These are phyloP conservation scores for Exophiala oligosperma DNA, from an alignment of 2,329 filamentous ascomycete genomes.

Conservation along the genomic window DNA sequence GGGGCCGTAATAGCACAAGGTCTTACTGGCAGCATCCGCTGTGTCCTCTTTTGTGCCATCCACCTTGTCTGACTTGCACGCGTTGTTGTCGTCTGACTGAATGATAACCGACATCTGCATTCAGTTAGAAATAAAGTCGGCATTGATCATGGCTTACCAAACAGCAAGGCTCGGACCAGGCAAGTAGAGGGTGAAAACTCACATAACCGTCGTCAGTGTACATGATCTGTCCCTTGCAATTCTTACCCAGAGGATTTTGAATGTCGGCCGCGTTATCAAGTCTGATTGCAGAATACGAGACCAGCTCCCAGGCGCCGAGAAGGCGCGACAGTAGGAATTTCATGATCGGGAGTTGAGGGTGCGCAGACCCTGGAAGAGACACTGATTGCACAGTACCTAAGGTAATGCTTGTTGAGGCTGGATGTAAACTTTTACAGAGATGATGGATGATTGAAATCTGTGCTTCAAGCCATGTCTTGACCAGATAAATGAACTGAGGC, in stretches of 20 bases:
- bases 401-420: too few relatives aligned
- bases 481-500: too few relatives aligned
- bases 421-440: too few relatives aligned
- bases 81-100: conserved; percentile 12
- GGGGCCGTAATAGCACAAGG: conserved; percentile 19
- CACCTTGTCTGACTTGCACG: conserved; percentile 7
- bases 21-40: conserved; percentile 13
- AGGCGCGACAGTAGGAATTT: conserved; percentile 15
- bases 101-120: conserved; percentile 18
- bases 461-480: too few relatives aligned
- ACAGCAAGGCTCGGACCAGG: neutral
- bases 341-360: neutral
- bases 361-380: too few relatives aligned
- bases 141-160: neutral
- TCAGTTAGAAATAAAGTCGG: neutral
- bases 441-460: too few relatives aligned
- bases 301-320: conserved; percentile 20
- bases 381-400: too few relatives aligned
- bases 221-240: conserved; percentile 22
- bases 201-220: conserved; percentile 20
- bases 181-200: neutral
- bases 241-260: conserved; percentile 16
- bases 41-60: conserved; percentile 9
- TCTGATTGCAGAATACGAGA: conserved; percentile 10
- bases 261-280: conserved; percentile 11